Evolutionary conservation across 2,329 filamentous ascomycete genomes (phyloP).

Genomic region (Penicillium sp.): DNA sequence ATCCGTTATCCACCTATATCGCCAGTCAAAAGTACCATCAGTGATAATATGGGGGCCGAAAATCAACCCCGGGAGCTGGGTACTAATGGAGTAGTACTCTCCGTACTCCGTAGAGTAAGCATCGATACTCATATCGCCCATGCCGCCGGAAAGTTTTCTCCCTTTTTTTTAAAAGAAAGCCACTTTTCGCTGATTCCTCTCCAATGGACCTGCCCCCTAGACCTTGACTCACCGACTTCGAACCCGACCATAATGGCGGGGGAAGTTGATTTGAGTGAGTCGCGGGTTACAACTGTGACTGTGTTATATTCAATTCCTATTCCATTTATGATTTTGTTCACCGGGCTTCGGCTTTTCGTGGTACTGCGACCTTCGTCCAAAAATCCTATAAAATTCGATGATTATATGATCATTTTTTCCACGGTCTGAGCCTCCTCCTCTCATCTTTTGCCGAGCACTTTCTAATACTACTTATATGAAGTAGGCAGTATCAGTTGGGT

Average conservation of each 20-base stretch:
- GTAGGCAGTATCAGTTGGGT: neutral
- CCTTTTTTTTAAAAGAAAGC: no score
- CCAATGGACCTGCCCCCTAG: no score
- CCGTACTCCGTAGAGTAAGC: no score
- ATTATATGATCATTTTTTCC: neutral
- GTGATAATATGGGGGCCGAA: neutral
- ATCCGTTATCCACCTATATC: neutral
- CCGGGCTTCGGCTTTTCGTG: neutral
- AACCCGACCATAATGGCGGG: neutral
- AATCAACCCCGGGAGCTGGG: neutral
- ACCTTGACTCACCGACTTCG: no score
- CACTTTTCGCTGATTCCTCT: no score
- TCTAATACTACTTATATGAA: neutral
- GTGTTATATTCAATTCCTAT: neutral
- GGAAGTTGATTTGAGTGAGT: neutral
- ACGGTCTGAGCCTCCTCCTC: neutral
- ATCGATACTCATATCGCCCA: no score
- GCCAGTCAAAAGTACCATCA: no score
- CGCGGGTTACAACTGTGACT: neutral
- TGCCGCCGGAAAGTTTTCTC: no score
- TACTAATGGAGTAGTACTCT: no score
- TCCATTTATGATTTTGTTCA: neutral
- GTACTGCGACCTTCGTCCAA: neutral
- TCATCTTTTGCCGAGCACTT: neutral
- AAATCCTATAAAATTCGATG: neutral